Evolutionary conservation across 306 rosid species (phyloP), one percentile per base, ranked within the genome.

Genomic region (Prinsepia uniflora): DNA sequence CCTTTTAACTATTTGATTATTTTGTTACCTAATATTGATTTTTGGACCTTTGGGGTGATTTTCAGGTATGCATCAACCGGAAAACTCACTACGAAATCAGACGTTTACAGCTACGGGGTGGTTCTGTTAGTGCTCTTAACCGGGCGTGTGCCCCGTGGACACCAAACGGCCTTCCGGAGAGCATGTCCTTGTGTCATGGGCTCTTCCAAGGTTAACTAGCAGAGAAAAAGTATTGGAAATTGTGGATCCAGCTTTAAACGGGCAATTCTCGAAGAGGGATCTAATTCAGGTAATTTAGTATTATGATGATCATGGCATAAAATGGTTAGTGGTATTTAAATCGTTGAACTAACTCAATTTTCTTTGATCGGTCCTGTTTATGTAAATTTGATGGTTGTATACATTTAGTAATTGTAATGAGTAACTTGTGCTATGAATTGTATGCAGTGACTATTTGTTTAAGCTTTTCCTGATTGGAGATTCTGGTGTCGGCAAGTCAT

Each of bases 181-280:
- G 76, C 97, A 95, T 59, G 93, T 91, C 62, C 99, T 95, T 46
- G 99, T 95, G 73, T 84, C 96, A 41, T 95, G 97, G 97, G 97
- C 96, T 76, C 96, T 95, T 82, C 96, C 99, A 68, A 84, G 88
- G 81, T 71, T 95, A 82, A 91, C 96, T 14, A 95, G 68, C 80
- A 87, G 97, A 85, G 96, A 88, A 62, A 91, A 89, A 55, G 76
- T 89, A 10, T 66, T 84, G 83, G 86, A 89, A 81, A 95, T 95
- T 96, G 91, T 95, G 67, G 99, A 95, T 45, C 96, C 97, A 62
- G 85, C 88, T 73, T 73, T 95, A 44, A 81, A 76, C 6, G 93
- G 96, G 71, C 85, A 85, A 71, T 95, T 85, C 84, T 88, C 96
- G 34, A 88, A 86, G 76, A 91, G 86, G 87, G 99, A 92, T 81